phyloP scores from a whole-genome alignment of 2,329 filamentous ascomycete genomes.

The Pezicula rhizophila region DNA sequence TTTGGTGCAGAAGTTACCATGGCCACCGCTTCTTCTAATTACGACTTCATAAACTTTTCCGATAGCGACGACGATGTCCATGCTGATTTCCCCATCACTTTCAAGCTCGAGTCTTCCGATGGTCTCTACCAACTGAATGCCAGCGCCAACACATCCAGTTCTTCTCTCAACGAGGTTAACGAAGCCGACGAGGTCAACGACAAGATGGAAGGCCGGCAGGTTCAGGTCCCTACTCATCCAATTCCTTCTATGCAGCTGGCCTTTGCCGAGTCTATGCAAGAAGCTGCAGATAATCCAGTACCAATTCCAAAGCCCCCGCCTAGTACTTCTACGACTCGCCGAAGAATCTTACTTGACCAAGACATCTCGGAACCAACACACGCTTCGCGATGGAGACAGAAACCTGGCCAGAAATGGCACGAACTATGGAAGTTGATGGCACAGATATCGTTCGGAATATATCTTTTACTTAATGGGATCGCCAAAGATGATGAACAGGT shows the following conservation, averaged over 20 bases:
- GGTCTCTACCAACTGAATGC: not conserved
- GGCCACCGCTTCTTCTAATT: not conserved
- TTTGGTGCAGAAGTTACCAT: not conserved
- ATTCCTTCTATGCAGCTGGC: slow-evolving; percentile 72
- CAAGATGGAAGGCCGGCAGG: slow-evolving; percentile 1
- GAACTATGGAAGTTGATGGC: slow-evolving; percentile 85
- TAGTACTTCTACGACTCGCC: slow-evolving; percentile 54
- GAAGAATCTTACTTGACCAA: slow-evolving; percentile 62
- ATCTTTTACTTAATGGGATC: slow-evolving; percentile 75
- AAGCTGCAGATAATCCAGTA: slow-evolving; percentile 51
- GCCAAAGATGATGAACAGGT: slow-evolving; percentile 88
- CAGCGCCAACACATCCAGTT: not conserved
- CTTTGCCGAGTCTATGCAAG: slow-evolving; percentile 75
- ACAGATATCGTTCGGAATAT: slow-evolving; percentile 90
- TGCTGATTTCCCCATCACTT: not conserved
- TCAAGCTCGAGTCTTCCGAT: not conserved
- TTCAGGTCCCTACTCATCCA: slow-evolving; percentile 54
- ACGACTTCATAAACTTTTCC: slow-evolving; percentile 1
- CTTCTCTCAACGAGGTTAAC: not conserved
- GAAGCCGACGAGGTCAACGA: not conserved
- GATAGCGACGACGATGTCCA: not conserved
- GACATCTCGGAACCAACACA: slow-evolving; percentile 65
- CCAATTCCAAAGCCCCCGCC: slow-evolving; percentile 43
- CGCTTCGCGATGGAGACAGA: slow-evolving; percentile 69
- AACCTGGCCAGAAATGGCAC: slow-evolving; percentile 71